These are phyloP conservation scores for Chlamydomonas sphaeroides DNA, from an alignment of 139 green algal genomes.

Conservation along the genomic window DNA sequence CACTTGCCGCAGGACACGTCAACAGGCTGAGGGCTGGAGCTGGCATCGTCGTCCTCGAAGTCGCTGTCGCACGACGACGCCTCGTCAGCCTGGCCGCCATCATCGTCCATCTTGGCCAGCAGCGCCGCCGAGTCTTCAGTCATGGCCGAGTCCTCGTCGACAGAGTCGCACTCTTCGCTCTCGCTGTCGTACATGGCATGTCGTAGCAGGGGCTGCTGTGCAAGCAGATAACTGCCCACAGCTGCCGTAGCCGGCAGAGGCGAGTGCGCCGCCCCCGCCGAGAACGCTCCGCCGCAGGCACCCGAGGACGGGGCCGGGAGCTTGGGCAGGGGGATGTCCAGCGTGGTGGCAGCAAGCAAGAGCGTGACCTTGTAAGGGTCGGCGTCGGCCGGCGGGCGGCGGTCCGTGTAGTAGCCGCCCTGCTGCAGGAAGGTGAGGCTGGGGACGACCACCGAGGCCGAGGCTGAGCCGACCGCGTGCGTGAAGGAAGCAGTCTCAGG, in stretches of 20 bases:
- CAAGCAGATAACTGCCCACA: background rate
- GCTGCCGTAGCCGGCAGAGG: background rate
- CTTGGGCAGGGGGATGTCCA: conserved; percentile 58
- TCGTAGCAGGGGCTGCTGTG: conserved; percentile 9
- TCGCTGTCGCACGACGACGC: background rate
- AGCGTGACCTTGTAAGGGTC: conserved; percentile 86
- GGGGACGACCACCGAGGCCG: conserved; percentile 69
- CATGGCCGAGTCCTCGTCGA: conserved; percentile 24
- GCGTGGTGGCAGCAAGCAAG: conserved; percentile 79
- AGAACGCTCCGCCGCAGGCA: background rate
- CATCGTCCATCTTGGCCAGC: conserved; percentile 36
- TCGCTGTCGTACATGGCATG: conserved; percentile 10
- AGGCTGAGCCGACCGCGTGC: conserved; percentile 67
- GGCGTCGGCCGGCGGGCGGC: conserved; percentile 71
- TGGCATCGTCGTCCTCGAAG: conserved; percentile 7
- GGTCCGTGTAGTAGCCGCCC: conserved; percentile 79
- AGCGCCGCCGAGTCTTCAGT: conserved; percentile 30
- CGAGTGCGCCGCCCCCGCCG: background rate
- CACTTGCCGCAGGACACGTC: background rate
- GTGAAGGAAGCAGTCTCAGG: conserved; percentile 53
- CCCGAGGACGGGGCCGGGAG: background rate
- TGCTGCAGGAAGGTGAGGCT: conserved; percentile 50
- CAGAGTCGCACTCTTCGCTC: conserved; percentile 17
- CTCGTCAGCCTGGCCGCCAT: background rate
- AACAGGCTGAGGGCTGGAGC: background rate